Percentiles rank a stretch among this genome's conserved stretches.
These are phyloP conservation scores for Metschnikowia orientalis DNA, from an alignment of 805 yeast species.

Conservation along the genomic window DNA sequence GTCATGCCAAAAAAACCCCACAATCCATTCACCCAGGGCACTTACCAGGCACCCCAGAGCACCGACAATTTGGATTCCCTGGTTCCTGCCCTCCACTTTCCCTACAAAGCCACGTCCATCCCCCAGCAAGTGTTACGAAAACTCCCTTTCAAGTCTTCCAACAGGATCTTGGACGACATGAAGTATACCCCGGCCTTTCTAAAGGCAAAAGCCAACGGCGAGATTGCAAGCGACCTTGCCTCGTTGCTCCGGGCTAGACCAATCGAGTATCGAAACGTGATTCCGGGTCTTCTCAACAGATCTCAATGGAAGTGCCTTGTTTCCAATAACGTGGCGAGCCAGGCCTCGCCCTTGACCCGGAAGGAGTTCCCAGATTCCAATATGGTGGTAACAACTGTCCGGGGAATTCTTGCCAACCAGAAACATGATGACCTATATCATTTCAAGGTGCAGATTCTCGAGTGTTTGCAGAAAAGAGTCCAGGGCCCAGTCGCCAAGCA, in stretches of 20 bases:
- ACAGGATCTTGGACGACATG: constrained; percentile 64
- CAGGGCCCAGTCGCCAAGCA: constrained; percentile 24
- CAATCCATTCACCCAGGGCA: constrained; percentile 13
- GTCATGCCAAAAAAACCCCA: constrained; percentile 3
- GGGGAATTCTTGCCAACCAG: constrained; percentile 30
- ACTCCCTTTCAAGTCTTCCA: constrained; percentile 56
- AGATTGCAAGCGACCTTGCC: constrained; percentile 3
- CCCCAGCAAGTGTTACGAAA: constrained; percentile 11
- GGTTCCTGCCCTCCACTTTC: constrained; percentile 7
- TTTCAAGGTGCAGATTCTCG: constrained; percentile 29
- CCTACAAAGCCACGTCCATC: constrained; percentile 14
- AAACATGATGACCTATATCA: constrained; percentile 18
- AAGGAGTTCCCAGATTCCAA: constrained; percentile 14
- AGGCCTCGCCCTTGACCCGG: constrained; percentile 30
- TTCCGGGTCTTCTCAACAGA: constrained; percentile 14
- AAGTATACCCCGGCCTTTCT: constrained; percentile 20
- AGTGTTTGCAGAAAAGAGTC: constrained; percentile 8
- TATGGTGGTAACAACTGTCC: constrained; percentile 21
- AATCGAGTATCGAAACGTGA: constrained; percentile 31
- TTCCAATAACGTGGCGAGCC: constrained; percentile 33
- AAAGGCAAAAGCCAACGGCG: constrained; percentile 1
- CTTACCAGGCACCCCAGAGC: constrained; percentile 1
- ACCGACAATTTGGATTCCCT: constrained; percentile 2
- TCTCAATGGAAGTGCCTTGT: constrained; percentile 22
- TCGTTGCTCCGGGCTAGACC: constrained; percentile 28